Conservation (phyloP, 1,284 basidiomycete genomes). For the Xerocomus nothofagi region DNA sequence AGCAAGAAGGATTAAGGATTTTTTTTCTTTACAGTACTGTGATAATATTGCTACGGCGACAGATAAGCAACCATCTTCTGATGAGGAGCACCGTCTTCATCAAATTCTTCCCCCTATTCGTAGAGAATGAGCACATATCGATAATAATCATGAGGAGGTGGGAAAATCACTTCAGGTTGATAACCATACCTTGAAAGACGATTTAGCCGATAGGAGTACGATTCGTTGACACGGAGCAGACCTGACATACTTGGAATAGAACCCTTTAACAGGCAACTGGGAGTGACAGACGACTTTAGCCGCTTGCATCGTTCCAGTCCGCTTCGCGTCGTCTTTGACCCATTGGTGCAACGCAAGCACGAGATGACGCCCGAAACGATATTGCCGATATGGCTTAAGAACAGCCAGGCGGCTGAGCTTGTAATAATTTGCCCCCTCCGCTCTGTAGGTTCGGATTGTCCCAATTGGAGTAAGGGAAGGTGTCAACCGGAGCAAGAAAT, state of each 20-base stretch:
- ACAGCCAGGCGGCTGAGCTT: slow-evolving; percentile 72
- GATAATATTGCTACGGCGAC: slow-evolving; percentile 38
- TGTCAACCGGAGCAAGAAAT: slow-evolving; percentile 66
- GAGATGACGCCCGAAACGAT: slow-evolving; percentile 62
- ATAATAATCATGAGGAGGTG: slow-evolving; percentile 13
- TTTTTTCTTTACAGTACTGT: slow-evolving; percentile 27
- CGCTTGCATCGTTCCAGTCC: slow-evolving; percentile 29
- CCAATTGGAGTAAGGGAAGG: slow-evolving; percentile 63
- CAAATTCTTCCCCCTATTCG: slow-evolving; percentile 67
- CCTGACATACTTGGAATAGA: slow-evolving; percentile 68
- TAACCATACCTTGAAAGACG: slow-evolving; percentile 64
- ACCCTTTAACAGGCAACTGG: slow-evolving; percentile 66
- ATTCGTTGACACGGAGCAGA: slow-evolving; percentile 8
- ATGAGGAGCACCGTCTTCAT: slow-evolving; percentile 80
- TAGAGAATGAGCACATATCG: slow-evolving; percentile 20
- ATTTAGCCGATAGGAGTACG: slow-evolving; percentile 9
- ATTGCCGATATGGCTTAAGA: slow-evolving; percentile 61
- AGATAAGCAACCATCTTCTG: slow-evolving; percentile 69
- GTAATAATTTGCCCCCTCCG: slow-evolving; percentile 44
- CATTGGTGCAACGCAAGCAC: slow-evolving; percentile 61
- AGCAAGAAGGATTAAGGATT: slow-evolving; percentile 21
- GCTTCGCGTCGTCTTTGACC: slow-evolving; percentile 44
- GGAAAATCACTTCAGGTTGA: slow-evolving; percentile 48
- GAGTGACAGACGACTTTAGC: slow-evolving; percentile 59
- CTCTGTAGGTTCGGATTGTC: slow-evolving; percentile 47